phyloP scores from a whole-genome alignment of 331 rosid genomes.

The Dryas integrifolia region DNA sequence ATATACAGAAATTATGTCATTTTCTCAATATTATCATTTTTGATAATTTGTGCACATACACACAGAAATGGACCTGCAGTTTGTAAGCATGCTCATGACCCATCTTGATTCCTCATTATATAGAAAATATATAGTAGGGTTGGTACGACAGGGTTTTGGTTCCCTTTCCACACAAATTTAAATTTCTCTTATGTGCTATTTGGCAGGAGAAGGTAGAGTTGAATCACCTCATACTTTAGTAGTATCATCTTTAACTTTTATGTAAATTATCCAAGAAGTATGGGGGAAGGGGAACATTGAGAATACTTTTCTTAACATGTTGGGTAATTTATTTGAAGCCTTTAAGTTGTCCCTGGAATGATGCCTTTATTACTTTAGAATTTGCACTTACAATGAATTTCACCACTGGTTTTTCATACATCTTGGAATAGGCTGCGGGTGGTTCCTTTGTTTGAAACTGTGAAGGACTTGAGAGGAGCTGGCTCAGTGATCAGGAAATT shows the following conservation, averaged over 20 bases:
- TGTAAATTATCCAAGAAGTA: neutral
- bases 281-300: neutral
- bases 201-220: neutral
- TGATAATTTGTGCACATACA: neutral
- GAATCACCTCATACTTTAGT: neutral
- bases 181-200: neutral
- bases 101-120: constrained; percentile 2
- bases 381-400: constrained; percentile 8
- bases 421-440: constrained; percentile 69
- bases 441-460: constrained; percentile 95
- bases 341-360: neutral
- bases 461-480: constrained; percentile 87
- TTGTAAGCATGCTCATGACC: neutral
- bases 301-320: neutral
- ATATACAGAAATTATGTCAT: neutral
- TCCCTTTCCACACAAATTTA: neutral
- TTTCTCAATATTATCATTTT: neutral
- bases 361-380: neutral
- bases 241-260: neutral
- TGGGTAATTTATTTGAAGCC: neutral
- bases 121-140: neutral
- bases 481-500: constrained; percentile 78
- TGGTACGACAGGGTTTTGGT: neutral
- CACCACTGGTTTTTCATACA: constrained; percentile 17
- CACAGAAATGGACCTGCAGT: neutral